Conservation (phyloP, 306 rosid genomes). For the Dicorynia guianensis region DNA sequence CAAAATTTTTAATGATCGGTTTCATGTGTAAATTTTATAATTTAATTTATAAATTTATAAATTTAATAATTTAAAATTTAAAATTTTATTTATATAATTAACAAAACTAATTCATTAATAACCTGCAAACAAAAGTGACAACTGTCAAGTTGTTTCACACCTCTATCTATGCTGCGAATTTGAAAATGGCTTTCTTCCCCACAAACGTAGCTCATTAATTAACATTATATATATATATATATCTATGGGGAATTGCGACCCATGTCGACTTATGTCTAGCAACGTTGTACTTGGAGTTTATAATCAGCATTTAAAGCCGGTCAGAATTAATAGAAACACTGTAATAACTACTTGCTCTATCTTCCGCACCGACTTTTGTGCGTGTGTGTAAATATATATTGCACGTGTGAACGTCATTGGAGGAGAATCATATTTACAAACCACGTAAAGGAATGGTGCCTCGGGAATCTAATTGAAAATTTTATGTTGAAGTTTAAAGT, state of each 20-base stretch:
- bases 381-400: neutral
- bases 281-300: conserved; percentile 46
- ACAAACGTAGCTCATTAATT: neutral
- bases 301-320: conserved; percentile 14
- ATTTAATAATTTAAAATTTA: too few relatives aligned
- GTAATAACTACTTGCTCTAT: neutral
- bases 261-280: conserved; percentile 53
- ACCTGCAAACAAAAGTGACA: conserved; percentile 39
- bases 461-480: too few relatives aligned
- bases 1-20: too few relatives aligned
- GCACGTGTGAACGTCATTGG: conserved; percentile 50
- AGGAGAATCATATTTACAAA: neutral
- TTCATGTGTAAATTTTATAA: too few relatives aligned
- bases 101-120: neutral
- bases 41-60: too few relatives aligned
- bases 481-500: too few relatives aligned
- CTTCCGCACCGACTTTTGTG: neutral
- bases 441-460: too few relatives aligned
- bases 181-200: conserved; percentile 45
- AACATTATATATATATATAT: too few relatives aligned
- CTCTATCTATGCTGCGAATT: conserved; percentile 20
- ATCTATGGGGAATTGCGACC: conserved; percentile 7
- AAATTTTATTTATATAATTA: too few relatives aligned
- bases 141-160: neutral
- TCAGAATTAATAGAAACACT: neutral